These are phyloP conservation scores for Mikania micrantha DNA, from an alignment of 129 eudicot species.

Conservation along the genomic window DNA sequence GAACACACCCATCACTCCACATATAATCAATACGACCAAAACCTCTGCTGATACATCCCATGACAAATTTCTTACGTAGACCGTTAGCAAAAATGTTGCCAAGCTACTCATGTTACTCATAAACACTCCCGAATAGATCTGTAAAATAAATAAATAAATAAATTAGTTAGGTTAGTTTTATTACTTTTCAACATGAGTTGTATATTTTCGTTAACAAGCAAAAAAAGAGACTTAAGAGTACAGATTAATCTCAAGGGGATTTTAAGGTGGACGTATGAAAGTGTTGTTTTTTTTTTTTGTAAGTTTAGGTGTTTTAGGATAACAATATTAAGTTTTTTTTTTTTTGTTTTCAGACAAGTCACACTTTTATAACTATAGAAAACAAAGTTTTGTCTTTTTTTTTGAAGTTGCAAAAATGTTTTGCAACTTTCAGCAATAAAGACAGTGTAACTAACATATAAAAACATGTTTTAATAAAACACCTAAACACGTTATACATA, in stretches of 20 bases:
- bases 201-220: neutral
- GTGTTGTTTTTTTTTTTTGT: too few relatives aligned
- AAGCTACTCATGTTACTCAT: constrained; percentile 58
- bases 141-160: neutral
- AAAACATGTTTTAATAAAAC: too few relatives aligned
- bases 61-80: constrained; percentile 38
- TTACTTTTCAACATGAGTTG: neutral
- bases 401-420: too few relatives aligned
- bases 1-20: constrained; percentile 43
- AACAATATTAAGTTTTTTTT: too few relatives aligned
- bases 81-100: constrained; percentile 40
- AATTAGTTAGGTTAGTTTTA: neutral
- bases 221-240: neutral
- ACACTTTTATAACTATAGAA: too few relatives aligned
- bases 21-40: constrained; percentile 47
- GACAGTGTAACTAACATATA: too few relatives aligned
- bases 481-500: too few relatives aligned
- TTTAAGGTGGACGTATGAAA: neutral
- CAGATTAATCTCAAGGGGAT: neutral
- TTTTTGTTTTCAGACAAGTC: too few relatives aligned
- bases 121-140: constrained; percentile 66
- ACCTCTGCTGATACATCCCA: constrained; percentile 75
- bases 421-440: too few relatives aligned
- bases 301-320: too few relatives aligned
- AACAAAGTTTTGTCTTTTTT: too few relatives aligned